Evolutionary conservation across 371 early-diverging fungal genomes (phyloP).

Genomic region (Sporodiniella umbellata): DNA sequence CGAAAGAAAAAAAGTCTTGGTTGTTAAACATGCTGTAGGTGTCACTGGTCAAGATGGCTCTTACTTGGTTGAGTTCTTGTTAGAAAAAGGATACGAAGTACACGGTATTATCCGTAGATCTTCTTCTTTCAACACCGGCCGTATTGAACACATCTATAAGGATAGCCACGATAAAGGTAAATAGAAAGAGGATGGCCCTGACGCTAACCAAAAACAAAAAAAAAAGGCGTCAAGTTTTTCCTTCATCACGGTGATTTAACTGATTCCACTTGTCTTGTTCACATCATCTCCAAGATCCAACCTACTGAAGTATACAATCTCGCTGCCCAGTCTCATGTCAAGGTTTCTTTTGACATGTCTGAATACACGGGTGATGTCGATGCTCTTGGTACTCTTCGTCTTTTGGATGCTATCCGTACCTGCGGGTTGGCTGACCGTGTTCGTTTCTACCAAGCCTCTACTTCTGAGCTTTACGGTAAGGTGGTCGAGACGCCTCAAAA

Average conservation of each 20-base stretch:
- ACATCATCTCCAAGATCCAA: slow-evolving; percentile 72
- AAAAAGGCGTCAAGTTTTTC: slow-evolving; percentile 66
- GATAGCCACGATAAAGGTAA: slow-evolving; percentile 65
- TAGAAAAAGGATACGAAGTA: slow-evolving; percentile 77
- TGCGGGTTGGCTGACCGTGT: slow-evolving; percentile 70
- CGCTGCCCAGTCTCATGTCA: slow-evolving; percentile 80
- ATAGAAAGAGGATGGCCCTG: too few relatives aligned
- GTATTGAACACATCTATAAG: slow-evolving; percentile 79
- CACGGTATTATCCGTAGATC: slow-evolving; percentile 85
- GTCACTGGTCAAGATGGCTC: slow-evolving; percentile 74
- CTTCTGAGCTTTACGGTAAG: slow-evolving; percentile 81
- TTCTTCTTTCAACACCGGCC: slow-evolving; percentile 80
- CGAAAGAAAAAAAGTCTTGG: not conserved
- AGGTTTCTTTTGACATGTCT: slow-evolving; percentile 88
- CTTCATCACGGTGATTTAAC: slow-evolving; percentile 87
- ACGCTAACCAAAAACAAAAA: too few relatives aligned
- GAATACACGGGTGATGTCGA: slow-evolving; percentile 89
- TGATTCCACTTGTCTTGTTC: slow-evolving; percentile 80
- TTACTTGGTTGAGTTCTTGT: slow-evolving; percentile 74
- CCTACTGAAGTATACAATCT: slow-evolving; percentile 82
- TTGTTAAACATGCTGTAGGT: slow-evolving; percentile 28
- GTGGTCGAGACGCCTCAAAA: slow-evolving; percentile 79
- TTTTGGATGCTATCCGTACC: slow-evolving; percentile 80
- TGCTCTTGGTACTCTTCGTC: slow-evolving; percentile 78
- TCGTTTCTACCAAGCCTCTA: slow-evolving; percentile 84